A percentile compares a stretch with the other conserved stretches of the same genome.
Evolutionary conservation across 495 filamentous ascomycete genomes (phyloP).

Genomic region (Daldinia decipiens): DNA sequence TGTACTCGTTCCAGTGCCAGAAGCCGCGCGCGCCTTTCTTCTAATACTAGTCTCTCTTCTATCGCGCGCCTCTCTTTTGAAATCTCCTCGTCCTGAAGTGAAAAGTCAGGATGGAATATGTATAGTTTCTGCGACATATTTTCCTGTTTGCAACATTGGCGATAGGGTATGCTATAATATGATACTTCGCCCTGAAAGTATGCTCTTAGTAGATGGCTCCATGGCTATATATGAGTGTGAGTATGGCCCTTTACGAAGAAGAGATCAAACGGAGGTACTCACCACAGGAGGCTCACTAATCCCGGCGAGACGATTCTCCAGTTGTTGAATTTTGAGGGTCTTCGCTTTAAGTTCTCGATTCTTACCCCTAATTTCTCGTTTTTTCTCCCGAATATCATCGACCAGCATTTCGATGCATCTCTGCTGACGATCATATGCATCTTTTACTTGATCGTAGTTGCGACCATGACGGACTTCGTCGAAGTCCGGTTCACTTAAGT

Average conservation of each 20-base stretch:
- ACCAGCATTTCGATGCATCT: neutral
- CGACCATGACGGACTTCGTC: neutral
- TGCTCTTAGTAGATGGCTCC: slow-evolving; percentile 21
- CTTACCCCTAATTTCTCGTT: neutral
- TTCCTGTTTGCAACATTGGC: slow-evolving; percentile 46
- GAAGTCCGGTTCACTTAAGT: neutral
- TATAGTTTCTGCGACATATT: slow-evolving; percentile 48
- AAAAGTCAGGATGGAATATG: slow-evolving; percentile 45
- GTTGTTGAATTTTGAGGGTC: neutral
- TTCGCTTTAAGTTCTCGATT: neutral
- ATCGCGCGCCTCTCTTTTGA: neutral
- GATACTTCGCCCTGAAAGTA: neutral
- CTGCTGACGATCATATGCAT: neutral
- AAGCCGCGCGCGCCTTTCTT: neutral
- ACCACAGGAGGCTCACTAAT: neutral
- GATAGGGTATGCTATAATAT: slow-evolving; percentile 24
- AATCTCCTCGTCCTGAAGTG: neutral
- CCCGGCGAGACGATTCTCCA: neutral
- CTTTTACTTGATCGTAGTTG: neutral
- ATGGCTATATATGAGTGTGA: slow-evolving; percentile 20
- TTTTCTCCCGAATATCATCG: neutral
- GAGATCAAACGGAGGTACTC: neutral
- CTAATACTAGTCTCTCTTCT: neutral
- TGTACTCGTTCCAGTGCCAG: neutral
- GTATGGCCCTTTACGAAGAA: neutral